A percentile compares a stretch with the other conserved stretches of the same genome.
Evolutionary conservation across 768 basidiomycete species (phyloP).

Genomic region (Dioszegia hungarica): DNA sequence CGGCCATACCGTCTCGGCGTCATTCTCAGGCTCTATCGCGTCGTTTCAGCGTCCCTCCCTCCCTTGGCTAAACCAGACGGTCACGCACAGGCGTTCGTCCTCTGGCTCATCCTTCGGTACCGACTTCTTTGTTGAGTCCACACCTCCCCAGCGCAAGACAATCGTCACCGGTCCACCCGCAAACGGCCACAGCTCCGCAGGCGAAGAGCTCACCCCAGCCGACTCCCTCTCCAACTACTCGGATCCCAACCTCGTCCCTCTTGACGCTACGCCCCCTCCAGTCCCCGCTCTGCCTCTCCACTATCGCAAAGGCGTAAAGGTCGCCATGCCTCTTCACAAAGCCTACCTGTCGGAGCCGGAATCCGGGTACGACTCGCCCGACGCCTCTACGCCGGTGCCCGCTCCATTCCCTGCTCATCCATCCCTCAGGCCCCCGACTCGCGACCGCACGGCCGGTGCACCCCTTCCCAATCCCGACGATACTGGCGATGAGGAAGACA

Average conservation of each 20-base stretch:
- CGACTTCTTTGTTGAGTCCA: background rate
- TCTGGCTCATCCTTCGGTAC: background rate
- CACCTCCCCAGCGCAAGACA: background rate
- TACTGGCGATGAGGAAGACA: background rate
- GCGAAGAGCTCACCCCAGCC: background rate
- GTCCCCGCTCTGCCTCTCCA: background rate
- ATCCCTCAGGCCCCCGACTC: background rate
- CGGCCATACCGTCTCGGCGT: background rate
- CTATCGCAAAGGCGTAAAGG: background rate
- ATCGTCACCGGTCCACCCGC: background rate
- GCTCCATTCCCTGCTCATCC: background rate
- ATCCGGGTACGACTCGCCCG: background rate
- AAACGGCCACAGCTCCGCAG: background rate
- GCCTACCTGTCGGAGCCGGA: background rate
- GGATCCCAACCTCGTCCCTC: background rate
- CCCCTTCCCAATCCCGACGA: background rate
- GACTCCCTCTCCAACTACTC: constrained; percentile 4
- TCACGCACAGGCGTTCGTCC: background rate
- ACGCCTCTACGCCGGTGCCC: background rate
- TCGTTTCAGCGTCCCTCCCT: background rate
- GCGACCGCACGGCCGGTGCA: background rate
- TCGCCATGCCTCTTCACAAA: background rate
- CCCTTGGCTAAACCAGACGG: background rate
- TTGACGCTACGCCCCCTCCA: background rate
- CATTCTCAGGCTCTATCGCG: background rate